These are phyloP conservation scores for Leavenworthia alabamica DNA, from an alignment of 345 rosid species.

Conservation along the genomic window DNA sequence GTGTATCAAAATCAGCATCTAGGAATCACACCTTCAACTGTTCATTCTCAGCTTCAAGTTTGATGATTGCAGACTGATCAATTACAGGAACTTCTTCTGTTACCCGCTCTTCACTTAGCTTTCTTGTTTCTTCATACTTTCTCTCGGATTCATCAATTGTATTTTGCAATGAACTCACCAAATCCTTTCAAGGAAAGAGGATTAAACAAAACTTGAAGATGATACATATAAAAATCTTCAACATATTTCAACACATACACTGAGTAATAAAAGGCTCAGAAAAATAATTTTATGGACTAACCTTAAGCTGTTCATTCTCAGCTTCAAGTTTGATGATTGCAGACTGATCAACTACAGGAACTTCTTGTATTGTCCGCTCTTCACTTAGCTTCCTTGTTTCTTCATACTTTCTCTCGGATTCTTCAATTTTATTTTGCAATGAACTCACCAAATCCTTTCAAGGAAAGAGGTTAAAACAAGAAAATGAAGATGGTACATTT, in stretches of 20 bases:
- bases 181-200: slow-evolving; percentile 33
- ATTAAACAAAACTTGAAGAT: not conserved
- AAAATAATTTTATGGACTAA: slow-evolving; percentile 21
- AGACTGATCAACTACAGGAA: too few species aligned
- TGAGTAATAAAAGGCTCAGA: slow-evolving; percentile 1
- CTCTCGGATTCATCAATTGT: slow-evolving; percentile 66
- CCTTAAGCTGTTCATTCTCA: slow-evolving; percentile 91
- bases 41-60: slow-evolving; percentile 74
- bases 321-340: too few species aligned
- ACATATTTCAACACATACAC: not conserved
- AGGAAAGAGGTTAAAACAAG: too few species aligned
- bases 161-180: slow-evolving; percentile 63
- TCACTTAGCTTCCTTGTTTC: too few species aligned
- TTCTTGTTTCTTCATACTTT: slow-evolving; percentile 61
- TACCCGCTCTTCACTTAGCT: slow-evolving; percentile 33
- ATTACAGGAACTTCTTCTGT: slow-evolving; percentile 52
- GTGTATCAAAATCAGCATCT: slow-evolving; percentile 11
- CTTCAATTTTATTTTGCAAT: too few species aligned
- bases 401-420: too few species aligned
- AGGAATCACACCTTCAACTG: slow-evolving; percentile 57
- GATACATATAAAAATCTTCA: not conserved
- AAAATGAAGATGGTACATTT: too few species aligned
- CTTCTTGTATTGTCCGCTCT: too few species aligned
- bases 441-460: too few species aligned
- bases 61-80: slow-evolving; percentile 51